phyloP scores from a whole-genome alignment of 2,329 filamentous ascomycete genomes.

The Penicillium expansum region DNA sequence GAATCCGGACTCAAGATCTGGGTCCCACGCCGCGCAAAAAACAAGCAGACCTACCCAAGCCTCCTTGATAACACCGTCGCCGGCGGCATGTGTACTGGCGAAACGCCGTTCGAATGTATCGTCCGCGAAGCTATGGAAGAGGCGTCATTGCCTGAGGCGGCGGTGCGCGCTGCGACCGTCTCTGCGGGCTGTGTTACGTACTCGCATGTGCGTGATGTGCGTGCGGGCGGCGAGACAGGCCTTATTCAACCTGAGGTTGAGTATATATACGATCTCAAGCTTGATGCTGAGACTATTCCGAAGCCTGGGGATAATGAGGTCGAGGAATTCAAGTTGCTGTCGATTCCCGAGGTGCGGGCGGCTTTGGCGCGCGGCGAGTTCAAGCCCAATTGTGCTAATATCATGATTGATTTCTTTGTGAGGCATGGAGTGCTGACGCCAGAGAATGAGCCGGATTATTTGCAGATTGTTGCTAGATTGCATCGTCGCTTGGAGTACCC shows the following conservation, averaged over 20 bases:
- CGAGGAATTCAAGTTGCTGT: constrained; percentile 75
- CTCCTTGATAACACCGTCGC: constrained; percentile 96
- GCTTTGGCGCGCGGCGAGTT: constrained; percentile 71
- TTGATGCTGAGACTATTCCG: constrained; percentile 66
- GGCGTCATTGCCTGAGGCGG: constrained; percentile 68
- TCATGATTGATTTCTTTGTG: constrained; percentile 86
- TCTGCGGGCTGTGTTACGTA: constrained; percentile 75
- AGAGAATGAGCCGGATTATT: constrained; percentile 74
- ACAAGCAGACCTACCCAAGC: constrained; percentile 83
- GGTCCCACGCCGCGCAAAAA: constrained; percentile 72
- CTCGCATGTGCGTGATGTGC: constrained; percentile 72
- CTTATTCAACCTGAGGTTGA: constrained; percentile 87
- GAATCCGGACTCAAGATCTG: constrained; percentile 69
- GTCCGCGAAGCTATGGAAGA: constrained; percentile 88
- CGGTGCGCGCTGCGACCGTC: constrained; percentile 62
- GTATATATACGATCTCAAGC: constrained; percentile 84
- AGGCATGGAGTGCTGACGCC: constrained; percentile 75
- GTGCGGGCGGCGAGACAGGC: constrained; percentile 74
- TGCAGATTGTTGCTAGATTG: constrained; percentile 71
- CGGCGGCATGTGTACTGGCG: constrained; percentile 76
- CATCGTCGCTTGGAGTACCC: constrained; percentile 81
- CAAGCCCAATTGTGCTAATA: constrained; percentile 87
- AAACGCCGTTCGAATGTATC: constrained; percentile 75
- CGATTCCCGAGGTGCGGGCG: constrained; percentile 69
- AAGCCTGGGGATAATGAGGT: constrained; percentile 86